These are phyloP conservation scores for Mortierella sp. DNA, from an alignment of 371 early-diverging fungal genomes.

Conservation along the genomic window DNA sequence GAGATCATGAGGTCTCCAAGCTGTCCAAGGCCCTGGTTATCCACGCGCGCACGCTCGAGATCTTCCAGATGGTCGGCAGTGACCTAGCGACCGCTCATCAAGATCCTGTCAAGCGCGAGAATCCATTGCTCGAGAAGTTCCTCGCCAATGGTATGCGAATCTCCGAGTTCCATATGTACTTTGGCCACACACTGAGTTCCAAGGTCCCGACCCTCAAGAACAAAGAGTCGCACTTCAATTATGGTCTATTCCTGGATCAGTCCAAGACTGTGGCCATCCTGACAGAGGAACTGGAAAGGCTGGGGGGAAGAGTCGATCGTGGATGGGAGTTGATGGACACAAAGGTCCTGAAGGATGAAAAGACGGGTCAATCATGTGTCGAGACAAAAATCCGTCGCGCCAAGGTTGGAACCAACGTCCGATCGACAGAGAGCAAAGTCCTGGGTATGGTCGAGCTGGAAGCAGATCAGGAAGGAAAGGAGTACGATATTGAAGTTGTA, in stretches of 20 bases:
- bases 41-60: conserved; percentile 36
- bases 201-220: neutral
- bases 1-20: conserved; percentile 5
- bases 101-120: neutral
- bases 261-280: conserved; percentile 16
- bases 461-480: conserved; percentile 13
- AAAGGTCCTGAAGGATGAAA: conserved; percentile 19
- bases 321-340: conserved; percentile 49
- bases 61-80: conserved; percentile 15
- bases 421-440: conserved; percentile 3
- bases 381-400: conserved; percentile 33
- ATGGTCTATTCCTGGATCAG: conserved; percentile 21
- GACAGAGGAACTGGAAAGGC: conserved; percentile 13
- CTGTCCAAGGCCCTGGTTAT: conserved; percentile 30
- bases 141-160: neutral
- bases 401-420: conserved; percentile 3
- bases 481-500: conserved; percentile 27
- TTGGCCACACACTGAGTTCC: conserved; percentile 1
- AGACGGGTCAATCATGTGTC: conserved; percentile 5
- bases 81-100: too few relatives aligned
- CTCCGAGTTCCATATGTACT: conserved; percentile 7
- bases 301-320: conserved; percentile 17
- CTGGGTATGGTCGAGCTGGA: conserved; percentile 15
- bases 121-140: conserved; percentile 11
- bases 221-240: conserved; percentile 18